phyloP scores from a whole-genome alignment of 345 rosid genomes.

The Eutrema heterophyllum region DNA sequence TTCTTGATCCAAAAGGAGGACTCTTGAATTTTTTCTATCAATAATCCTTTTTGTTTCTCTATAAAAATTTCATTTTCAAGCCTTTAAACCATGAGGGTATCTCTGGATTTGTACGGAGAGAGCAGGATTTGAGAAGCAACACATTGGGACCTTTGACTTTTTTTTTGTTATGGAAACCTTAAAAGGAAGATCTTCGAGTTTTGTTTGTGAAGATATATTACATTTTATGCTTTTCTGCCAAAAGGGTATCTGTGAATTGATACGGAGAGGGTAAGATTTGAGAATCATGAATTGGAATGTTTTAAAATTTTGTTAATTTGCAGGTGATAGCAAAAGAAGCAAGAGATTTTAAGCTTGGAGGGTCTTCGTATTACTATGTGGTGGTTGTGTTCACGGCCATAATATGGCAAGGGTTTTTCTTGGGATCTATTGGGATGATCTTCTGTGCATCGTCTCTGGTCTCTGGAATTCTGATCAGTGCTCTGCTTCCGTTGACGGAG shows the following conservation, averaged over 20 bases:
- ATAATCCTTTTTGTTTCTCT: too few relatives aligned
- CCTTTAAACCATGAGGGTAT: too few relatives aligned
- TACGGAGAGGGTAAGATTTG: neutral
- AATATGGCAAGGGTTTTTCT: constrained; percentile 44
- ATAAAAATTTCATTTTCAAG: too few relatives aligned
- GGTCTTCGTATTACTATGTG: constrained; percentile 37
- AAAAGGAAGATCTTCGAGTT: neutral
- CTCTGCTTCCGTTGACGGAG: constrained; percentile 52
- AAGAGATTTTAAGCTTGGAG: constrained; percentile 43
- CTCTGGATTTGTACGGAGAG: too few relatives aligned
- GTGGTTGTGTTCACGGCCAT: constrained; percentile 37
- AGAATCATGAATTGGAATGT: neutral
- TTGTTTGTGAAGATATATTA: neutral
- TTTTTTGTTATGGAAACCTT: too few relatives aligned
- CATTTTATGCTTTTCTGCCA: neutral
- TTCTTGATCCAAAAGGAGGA: neutral
- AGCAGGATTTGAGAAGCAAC: too few relatives aligned
- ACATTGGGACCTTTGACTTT: too few relatives aligned
- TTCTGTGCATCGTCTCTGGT: constrained; percentile 50
- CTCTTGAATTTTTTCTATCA: too few relatives aligned
- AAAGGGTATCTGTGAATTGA: neutral
- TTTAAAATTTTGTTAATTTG: neutral
- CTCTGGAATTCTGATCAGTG: constrained; percentile 43
- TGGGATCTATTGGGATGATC: constrained; percentile 54
- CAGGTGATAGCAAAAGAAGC: constrained; percentile 62